A percentile compares a stretch with the other conserved stretches of the same genome.
These are phyloP conservation scores for Teratosphaeria gauchensis DNA, from an alignment of 2,329 filamentous ascomycete genomes.

Conservation along the genomic window DNA sequence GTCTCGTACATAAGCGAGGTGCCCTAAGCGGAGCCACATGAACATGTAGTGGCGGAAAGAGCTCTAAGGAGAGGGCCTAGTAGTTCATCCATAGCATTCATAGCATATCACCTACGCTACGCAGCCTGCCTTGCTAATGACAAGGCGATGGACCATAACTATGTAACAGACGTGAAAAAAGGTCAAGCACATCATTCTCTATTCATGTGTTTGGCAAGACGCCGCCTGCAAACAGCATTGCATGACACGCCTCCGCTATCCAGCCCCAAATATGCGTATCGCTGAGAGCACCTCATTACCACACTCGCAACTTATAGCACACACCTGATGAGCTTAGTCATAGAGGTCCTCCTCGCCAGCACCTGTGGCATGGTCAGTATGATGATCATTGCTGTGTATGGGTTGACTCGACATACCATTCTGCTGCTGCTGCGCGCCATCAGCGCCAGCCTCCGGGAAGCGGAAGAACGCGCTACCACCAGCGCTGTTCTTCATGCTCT, in stretches of 20 bases:
- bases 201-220: not conserved
- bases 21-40: too few species aligned
- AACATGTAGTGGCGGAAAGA: too few species aligned
- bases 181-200: not conserved
- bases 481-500: slow-evolving; percentile 97
- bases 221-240: not conserved
- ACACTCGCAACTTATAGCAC: not conserved
- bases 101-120: not conserved
- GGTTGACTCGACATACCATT: slow-evolving; percentile 24
- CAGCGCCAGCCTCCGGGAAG: slow-evolving; percentile 60
- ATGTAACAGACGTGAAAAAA: not conserved
- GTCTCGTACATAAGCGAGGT: too few species aligned
- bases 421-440: slow-evolving; percentile 29
- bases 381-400: not conserved
- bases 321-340: slow-evolving; percentile 52
- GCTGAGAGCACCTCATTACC: not conserved
- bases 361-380: slow-evolving; percentile 47
- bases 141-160: not conserved
- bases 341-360: slow-evolving; percentile 97
- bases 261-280: not conserved
- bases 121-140: not conserved
- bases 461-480: slow-evolving; percentile 90
- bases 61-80: too few species aligned
- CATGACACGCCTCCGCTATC: not conserved
- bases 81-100: not conserved